These are phyloP conservation scores for Marasmius fiardii DNA, from an alignment of 1,284 basidiomycete genomes.

Conservation along the genomic window DNA sequence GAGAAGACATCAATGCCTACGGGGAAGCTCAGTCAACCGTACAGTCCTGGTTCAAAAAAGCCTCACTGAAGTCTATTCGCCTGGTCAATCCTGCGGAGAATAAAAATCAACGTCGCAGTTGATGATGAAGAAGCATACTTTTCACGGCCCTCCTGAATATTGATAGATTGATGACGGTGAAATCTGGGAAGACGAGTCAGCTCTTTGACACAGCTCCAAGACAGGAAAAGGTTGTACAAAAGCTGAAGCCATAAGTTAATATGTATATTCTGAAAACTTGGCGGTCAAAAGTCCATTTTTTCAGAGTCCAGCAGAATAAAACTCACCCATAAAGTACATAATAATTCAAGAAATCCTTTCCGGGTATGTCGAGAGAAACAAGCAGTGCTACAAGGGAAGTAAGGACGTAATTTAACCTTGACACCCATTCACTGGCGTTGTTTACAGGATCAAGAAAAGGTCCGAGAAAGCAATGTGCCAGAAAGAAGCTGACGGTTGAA, in stretches of 20 bases:
- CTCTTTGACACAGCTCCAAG: neutral
- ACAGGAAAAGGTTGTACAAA: constrained; percentile 44
- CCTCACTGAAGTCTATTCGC: constrained; percentile 74
- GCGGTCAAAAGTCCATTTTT: constrained; percentile 1
- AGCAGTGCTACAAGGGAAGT: constrained; percentile 62
- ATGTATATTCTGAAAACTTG: constrained; percentile 51
- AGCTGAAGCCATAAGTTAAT: constrained; percentile 62
- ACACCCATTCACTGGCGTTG: constrained; percentile 78
- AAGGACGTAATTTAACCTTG: constrained; percentile 65
- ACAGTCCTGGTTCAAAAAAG: neutral
- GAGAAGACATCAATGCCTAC: constrained; percentile 77
- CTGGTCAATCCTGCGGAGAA: constrained; percentile 45
- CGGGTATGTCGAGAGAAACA: constrained; percentile 53
- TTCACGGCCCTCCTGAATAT: constrained; percentile 54
- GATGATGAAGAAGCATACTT: constrained; percentile 33
- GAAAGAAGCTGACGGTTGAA: constrained; percentile 59
- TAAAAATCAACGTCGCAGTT: constrained; percentile 20
- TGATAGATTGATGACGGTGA: constrained; percentile 53
- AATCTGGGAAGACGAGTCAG: constrained; percentile 42
- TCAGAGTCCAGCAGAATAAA: neutral
- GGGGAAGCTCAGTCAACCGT: constrained; percentile 10
- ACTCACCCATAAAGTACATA: constrained; percentile 61
- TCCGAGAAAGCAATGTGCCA: constrained; percentile 54
- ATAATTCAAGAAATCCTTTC: constrained; percentile 50
- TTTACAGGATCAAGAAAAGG: constrained; percentile 73